Evolutionary conservation across 2,329 filamentous ascomycete genomes (phyloP).

Genomic region (Pleurostoma richardsiae): DNA sequence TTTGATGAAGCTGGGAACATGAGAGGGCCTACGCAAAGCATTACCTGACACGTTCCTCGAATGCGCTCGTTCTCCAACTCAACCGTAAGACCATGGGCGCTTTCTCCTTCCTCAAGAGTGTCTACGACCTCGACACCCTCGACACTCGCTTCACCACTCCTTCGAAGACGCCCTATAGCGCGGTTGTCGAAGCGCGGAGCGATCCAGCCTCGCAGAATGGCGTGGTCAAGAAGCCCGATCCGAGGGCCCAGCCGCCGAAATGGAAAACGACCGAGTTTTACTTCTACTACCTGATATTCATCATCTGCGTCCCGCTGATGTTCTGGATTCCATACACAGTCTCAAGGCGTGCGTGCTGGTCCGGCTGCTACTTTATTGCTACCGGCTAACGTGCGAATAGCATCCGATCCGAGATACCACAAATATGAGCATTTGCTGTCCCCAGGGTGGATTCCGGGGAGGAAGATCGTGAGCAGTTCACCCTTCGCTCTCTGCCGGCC

Average conservation of each 20-base stretch:
- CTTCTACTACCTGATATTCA: conserved; percentile 69
- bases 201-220: conserved; percentile 35
- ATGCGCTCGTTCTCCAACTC: no score
- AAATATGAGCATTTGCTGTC: conserved; percentile 68
- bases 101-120: conserved; percentile 45
- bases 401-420: conserved; percentile 73
- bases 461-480: conserved; percentile 66
- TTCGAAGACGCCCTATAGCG: conserved; percentile 61
- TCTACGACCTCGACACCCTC: conserved; percentile 43
- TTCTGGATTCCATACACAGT: conserved; percentile 85
- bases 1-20: no score
- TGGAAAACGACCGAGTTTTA: conserved; percentile 87
- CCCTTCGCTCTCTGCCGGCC: conserved; percentile 2
- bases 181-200: conserved; percentile 45
- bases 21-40: no score
- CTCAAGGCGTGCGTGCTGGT: conserved; percentile 59
- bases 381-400: conserved; percentile 35
- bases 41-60: no score
- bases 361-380: neutral
- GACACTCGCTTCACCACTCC: conserved; percentile 54
- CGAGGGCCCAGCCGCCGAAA: conserved; percentile 56
- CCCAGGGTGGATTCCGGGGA: conserved; percentile 86
- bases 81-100: conserved; percentile 4
- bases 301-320: conserved; percentile 72
- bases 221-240: conserved; percentile 35